Evolutionary conservation across 306 rosid genomes (phyloP).

Genomic region (Potentilla sterilis): DNA sequence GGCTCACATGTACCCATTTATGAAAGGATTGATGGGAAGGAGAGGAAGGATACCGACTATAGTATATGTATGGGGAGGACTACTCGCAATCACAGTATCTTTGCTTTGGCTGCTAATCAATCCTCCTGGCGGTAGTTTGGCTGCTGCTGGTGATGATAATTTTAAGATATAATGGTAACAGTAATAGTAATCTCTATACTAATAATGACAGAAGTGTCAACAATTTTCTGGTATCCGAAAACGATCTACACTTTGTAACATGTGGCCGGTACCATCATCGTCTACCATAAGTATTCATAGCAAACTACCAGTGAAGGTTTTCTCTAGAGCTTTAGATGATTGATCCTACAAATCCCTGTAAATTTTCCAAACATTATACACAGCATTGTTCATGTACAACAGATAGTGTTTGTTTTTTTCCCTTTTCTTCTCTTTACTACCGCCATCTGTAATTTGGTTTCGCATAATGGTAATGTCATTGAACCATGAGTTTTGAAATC

Average conservation of each 20-base stretch:
- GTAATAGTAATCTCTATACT: neutral
- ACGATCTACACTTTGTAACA: neutral
- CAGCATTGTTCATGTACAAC: neutral
- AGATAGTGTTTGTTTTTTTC: neutral
- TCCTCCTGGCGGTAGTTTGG: conserved; percentile 45
- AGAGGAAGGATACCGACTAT: conserved; percentile 80
- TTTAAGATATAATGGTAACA: conserved; percentile 16
- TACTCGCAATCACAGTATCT: conserved; percentile 65
- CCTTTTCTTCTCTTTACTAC: neutral
- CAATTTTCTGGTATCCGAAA: neutral
- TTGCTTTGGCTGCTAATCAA: conserved; percentile 62
- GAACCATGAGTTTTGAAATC: neutral
- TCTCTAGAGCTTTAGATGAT: neutral
- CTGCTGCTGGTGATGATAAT: conserved; percentile 12
- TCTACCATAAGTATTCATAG: neutral
- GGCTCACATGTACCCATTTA: conserved; percentile 86
- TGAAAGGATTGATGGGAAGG: conserved; percentile 87
- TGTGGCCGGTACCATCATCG: neutral
- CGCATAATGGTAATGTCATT: neutral
- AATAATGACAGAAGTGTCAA: neutral
- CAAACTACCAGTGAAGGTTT: neutral
- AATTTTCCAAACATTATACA: neutral
- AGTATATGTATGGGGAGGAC: conserved; percentile 69
- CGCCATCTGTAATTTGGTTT: neutral
- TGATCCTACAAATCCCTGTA: conserved; percentile 14